Percentiles rank a stretch among this genome's conserved stretches.
Evolutionary conservation across 140 eudicot species (phyloP).

Genomic region (Oenanthe javanica): DNA sequence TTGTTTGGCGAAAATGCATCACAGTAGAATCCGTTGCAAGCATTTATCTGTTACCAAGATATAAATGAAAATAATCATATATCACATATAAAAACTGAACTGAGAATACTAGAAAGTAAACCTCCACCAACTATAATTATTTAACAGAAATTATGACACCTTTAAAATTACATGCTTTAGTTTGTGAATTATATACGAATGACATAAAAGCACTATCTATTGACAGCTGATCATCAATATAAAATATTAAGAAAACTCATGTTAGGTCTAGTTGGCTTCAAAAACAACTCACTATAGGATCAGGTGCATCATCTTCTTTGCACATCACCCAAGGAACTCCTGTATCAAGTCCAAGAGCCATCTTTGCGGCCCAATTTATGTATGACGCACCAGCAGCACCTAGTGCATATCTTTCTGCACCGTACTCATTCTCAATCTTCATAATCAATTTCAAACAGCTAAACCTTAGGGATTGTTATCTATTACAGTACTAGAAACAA

Average conservation of each 20-base stretch:
- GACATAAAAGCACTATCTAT: not conserved
- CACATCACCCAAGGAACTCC: slow-evolving; percentile 98
- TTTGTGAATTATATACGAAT: not conserved
- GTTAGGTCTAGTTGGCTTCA: not conserved
- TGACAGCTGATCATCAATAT: not conserved
- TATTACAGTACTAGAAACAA: not conserved
- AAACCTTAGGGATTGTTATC: not conserved
- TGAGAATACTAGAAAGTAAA: not conserved
- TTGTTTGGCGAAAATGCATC: slow-evolving; percentile 69
- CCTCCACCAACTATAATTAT: not conserved
- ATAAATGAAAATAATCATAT: not conserved
- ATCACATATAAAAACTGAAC: not conserved
- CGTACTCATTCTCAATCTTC: slow-evolving; percentile 93
- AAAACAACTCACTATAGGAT: slow-evolving; percentile 58
- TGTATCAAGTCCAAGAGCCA: slow-evolving; percentile 72
- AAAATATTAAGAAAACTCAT: not conserved
- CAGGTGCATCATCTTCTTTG: slow-evolving; percentile 89
- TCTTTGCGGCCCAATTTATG: slow-evolving; percentile 78
- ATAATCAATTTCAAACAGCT: not conserved
- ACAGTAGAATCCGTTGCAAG: slow-evolving; percentile 92
- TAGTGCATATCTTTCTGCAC: slow-evolving; percentile 38
- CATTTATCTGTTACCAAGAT: slow-evolving; percentile 57
- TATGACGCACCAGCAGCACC: slow-evolving; percentile 72
- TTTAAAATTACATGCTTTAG: not conserved
- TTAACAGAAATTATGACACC: not conserved